A percentile compares a stretch with the other conserved stretches of the same genome.
These are phyloP conservation scores for Lantana camara DNA, from an alignment of 257 asterid species.

Conservation along the genomic window DNA sequence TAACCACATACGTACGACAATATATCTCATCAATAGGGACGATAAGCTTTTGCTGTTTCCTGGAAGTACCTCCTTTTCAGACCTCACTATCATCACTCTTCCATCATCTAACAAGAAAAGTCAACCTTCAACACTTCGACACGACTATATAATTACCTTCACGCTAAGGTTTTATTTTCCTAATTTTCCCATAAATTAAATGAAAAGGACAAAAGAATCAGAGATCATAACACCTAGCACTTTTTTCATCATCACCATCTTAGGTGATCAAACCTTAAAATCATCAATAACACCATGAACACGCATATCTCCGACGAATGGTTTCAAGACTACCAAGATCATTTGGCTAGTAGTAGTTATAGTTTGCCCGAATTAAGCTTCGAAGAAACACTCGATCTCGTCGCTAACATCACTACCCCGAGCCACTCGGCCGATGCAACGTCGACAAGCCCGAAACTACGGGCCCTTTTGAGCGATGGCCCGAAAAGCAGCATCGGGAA, in stretches of 20 bases:
- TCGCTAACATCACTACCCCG: neutral
- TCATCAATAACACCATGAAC: neutral
- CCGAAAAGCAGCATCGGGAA: constrained; percentile 26
- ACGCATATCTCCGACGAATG: constrained; percentile 35
- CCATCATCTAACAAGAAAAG: constrained; percentile 13
- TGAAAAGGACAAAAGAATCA: neutral
- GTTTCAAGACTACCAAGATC: constrained; percentile 26
- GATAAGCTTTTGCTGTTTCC: constrained; percentile 22
- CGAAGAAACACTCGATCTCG: constrained; percentile 5
- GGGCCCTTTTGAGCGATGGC: neutral
- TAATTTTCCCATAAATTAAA: neutral
- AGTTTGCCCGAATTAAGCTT: constrained; percentile 23
- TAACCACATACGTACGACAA: neutral
- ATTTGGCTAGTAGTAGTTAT: neutral
- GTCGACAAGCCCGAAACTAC: constrained; percentile 5
- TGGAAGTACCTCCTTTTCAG: constrained; percentile 15
- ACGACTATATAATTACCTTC: neutral
- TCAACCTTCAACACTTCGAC: constrained; percentile 36
- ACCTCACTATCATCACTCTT: neutral
- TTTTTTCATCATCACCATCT: neutral
- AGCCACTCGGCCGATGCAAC: neutral
- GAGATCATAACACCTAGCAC: neutral
- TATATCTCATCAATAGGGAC: neutral
- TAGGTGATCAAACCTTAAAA: neutral
- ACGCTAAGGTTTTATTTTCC: constrained; percentile 9